Base-by-base conservation (phyloP, 208 protist species). In the Naegleria fowleri region DNA sequence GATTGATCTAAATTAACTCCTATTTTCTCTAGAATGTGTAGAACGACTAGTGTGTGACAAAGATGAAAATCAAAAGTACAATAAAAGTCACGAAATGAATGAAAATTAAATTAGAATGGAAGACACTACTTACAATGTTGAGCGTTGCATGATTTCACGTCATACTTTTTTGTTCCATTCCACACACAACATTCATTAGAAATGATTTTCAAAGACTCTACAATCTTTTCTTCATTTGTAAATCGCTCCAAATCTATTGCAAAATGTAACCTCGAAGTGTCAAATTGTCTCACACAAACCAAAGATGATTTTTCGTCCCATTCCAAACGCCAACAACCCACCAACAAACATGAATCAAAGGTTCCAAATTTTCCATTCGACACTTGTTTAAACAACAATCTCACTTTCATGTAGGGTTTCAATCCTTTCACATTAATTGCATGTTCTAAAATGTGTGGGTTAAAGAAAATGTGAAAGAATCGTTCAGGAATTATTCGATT, bases 81-180 rank as follows among this genome's bases (percentile, higher is more conserved):
- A n/a, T n/a, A n/a, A n/a, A n/a, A n/a, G n/a, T n/a, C n/a, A n/a
- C n/a, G n/a, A n/a, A n/a, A n/a, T n/a, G n/a, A n/a, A n/a, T n/a
- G n/a, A n/a, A n/a, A n/a, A n/a, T n/a, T n/a, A n/a, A n/a, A n/a
- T n/a, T n/a, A n/a, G n/a, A n/a, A n/a, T n/a, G n/a, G n/a, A n/a
- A n/a, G n/a, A n/a, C n/a, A n/a, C n/a, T n/a, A 67, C 55, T 67
- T 67, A 67, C 55, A 67, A 67, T 67, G 55, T 67, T 67, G 55
- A 67, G 11, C 22, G 19, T 67, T 67, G 22, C 55, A 67, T 29
- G 55, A 67, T 67, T 67, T 67, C 11, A 29, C 55, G 19, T 67
- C 22, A 29, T 29, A 67, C 55, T 67, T 0, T 29, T 19, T 67
- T 29, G 55, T 22, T 22, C 55, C 55, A 67, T 67, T 67, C 55